Percentiles rank a stretch among this genome's conserved stretches.
phyloP scores from a whole-genome alignment of 768 basidiomycete species.

The Hirschioporus abietinus region DNA sequence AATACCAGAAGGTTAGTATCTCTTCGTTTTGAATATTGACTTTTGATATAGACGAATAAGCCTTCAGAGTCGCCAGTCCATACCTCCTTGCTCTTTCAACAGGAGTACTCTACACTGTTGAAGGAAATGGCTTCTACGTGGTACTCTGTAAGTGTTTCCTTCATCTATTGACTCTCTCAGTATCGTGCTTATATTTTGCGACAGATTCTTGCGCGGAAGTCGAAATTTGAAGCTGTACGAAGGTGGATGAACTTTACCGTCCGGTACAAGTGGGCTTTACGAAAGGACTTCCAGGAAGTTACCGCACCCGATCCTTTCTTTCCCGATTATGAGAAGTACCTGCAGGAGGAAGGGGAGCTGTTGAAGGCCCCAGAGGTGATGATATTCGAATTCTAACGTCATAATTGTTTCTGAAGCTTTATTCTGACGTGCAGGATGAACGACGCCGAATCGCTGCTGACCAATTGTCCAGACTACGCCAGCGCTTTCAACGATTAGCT shows the following conservation, averaged over 20 bases:
- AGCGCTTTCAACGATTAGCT: neutral
- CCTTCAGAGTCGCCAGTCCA: neutral
- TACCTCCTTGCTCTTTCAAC: neutral
- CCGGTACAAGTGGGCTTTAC: slow-evolving; percentile 3
- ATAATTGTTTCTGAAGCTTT: neutral
- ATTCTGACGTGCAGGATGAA: neutral
- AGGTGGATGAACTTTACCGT: slow-evolving; percentile 3
- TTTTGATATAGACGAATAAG: neutral
- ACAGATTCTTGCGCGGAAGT: neutral
- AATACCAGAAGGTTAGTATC: neutral
- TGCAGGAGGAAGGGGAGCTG: neutral
- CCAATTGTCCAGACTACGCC: neutral
- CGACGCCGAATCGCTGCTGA: neutral
- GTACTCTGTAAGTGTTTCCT: neutral
- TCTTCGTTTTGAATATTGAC: neutral
- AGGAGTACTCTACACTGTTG: neutral
- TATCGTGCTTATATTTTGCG: neutral
- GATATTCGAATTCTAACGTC: neutral
- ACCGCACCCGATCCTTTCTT: neutral
- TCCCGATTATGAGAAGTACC: neutral
- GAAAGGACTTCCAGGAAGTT: neutral
- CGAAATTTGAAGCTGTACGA: neutral
- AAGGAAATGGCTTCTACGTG: neutral
- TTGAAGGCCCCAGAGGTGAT: neutral
- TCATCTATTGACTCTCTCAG: neutral